Percentiles rank a stretch among this genome's conserved stretches.
Evolutionary conservation across 768 basidiomycete genomes (phyloP).

Genomic region (Termitomyces sp.): DNA sequence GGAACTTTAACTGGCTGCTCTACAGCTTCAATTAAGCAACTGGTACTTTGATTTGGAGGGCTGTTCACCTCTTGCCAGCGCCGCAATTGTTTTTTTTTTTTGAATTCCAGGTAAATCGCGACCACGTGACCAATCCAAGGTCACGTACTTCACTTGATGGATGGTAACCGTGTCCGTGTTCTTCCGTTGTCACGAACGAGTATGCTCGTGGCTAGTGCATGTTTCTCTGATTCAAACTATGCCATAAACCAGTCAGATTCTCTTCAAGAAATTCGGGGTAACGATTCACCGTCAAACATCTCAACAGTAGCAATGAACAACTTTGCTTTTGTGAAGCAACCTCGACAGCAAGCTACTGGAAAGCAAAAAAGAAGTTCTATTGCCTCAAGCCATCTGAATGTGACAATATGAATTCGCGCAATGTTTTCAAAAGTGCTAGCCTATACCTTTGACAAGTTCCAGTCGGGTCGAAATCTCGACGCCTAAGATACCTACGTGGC

Average conservation of each 20-base stretch:
- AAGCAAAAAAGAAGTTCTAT: background rate
- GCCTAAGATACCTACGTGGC: background rate
- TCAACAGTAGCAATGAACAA: background rate
- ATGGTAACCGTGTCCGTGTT: background rate
- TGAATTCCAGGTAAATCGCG: background rate
- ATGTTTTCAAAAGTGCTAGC: background rate
- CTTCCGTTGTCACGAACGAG: background rate
- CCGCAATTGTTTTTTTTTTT: no score
- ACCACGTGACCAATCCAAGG: background rate
- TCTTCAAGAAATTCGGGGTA: background rate
- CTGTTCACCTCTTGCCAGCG: background rate
- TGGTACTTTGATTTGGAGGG: background rate
- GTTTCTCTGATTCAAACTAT: background rate
- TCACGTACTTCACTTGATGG: background rate
- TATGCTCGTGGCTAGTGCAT: background rate
- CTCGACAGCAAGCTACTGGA: background rate
- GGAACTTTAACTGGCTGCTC: background rate
- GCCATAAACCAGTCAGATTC: background rate
- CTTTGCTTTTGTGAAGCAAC: no score
- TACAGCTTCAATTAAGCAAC: background rate
- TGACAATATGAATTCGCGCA: background rate
- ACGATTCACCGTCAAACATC: background rate
- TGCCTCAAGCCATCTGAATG: background rate
- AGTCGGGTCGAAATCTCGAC: background rate
- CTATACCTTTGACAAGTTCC: background rate